A percentile compares a stretch with the other conserved stretches of the same genome.
phyloP scores from a whole-genome alignment of 108 stramenopile species.

The Cyclotella kingstonii region DNA sequence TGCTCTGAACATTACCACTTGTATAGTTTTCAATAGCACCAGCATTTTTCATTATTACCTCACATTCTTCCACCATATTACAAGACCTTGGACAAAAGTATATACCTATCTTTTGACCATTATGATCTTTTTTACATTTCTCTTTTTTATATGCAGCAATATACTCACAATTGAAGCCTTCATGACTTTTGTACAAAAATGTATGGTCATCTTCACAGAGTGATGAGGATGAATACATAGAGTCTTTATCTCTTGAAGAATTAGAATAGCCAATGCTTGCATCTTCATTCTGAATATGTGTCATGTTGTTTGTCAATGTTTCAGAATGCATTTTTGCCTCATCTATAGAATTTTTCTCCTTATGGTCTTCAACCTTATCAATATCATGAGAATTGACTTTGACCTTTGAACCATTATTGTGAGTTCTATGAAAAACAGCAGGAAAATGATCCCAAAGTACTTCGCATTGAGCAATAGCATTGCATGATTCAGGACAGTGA shows the following conservation, averaged over 20 bases:
- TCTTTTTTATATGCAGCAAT: conserved; percentile 26
- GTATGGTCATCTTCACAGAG: conserved; percentile 18
- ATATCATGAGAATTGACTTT: background rate
- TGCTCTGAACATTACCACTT: background rate
- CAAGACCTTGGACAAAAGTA: conserved; percentile 25
- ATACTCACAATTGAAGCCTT: conserved; percentile 30
- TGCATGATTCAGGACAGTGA: conserved; percentile 14
- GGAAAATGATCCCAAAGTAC: conserved; percentile 9
- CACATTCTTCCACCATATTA: conserved; percentile 17
- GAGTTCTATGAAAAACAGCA: background rate
- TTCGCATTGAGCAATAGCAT: conserved; percentile 3
- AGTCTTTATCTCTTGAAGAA: too few relatives aligned
- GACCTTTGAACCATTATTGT: background rate
- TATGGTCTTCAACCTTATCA: background rate
- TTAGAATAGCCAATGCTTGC: background rate
- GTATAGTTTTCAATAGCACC: background rate
- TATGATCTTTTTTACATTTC: conserved; percentile 17
- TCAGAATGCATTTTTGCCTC: background rate
- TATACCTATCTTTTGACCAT: conserved; percentile 27
- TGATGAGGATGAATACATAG: background rate
- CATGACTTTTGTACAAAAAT: conserved; percentile 21
- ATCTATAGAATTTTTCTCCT: background rate
- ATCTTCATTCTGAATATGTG: background rate
- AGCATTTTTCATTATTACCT: background rate
- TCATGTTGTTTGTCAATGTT: background rate